Percentiles rank a stretch among this genome's conserved stretches.
These are phyloP conservation scores for Leccinellum luteum DNA, from an alignment of 768 basidiomycete genomes.

Conservation along the genomic window DNA sequence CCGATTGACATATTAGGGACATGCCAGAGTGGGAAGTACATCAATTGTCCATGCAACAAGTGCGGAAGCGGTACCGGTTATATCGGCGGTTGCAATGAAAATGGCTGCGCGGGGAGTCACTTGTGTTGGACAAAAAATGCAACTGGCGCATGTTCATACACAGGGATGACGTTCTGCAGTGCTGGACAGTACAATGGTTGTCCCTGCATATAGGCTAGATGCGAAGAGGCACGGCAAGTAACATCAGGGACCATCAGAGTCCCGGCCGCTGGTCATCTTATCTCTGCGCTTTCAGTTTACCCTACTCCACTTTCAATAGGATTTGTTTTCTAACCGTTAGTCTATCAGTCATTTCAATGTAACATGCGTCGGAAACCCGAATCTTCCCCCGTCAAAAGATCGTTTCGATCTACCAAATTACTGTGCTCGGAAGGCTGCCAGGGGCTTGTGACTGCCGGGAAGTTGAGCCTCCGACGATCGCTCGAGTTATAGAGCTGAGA, in stretches of 20 bases:
- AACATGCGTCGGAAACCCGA: too few species aligned
- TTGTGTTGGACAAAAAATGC: neutral
- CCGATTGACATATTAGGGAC: neutral
- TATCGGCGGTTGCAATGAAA: neutral
- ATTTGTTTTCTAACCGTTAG: neutral
- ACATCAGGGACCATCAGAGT: neutral
- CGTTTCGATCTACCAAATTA: too few species aligned
- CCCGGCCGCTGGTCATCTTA: neutral
- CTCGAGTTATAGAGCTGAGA: too few species aligned
- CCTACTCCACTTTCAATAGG: neutral
- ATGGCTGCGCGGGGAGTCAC: neutral
- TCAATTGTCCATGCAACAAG: neutral
- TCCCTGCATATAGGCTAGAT: neutral
- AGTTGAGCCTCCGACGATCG: neutral
- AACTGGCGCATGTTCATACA: neutral
- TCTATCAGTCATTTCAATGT: too few species aligned
- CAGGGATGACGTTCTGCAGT: neutral
- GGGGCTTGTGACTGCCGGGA: too few species aligned
- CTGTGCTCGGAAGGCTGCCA: too few species aligned
- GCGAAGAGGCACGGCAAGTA: too few species aligned
- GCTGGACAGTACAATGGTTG: neutral
- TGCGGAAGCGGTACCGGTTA: neutral
- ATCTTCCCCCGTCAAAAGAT: too few species aligned
- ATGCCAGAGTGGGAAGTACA: neutral
- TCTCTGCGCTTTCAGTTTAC: neutral